These are phyloP conservation scores for Codiaeum variegatum DNA, from an alignment of 441 rosid species.

Conservation along the genomic window DNA sequence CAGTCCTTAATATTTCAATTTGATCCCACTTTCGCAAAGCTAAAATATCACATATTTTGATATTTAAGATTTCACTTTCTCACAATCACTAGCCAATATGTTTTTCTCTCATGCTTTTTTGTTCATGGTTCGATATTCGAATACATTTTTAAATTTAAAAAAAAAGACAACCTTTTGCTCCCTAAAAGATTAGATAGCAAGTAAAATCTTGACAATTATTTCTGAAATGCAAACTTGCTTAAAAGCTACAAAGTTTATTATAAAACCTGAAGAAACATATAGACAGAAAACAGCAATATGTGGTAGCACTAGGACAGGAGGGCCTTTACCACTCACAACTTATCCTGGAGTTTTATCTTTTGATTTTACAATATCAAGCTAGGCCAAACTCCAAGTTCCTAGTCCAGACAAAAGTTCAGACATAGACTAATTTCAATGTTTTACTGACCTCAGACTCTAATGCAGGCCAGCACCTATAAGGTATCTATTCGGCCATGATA, in stretches of 20 bases:
- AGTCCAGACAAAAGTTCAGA: background rate
- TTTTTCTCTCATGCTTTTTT: too few species aligned
- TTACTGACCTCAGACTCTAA: background rate
- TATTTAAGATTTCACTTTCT: too few species aligned
- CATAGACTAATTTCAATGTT: background rate
- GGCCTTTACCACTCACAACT: background rate
- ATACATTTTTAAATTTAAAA: too few species aligned
- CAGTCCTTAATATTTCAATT: too few species aligned
- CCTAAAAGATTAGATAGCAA: too few species aligned
- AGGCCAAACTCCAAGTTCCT: background rate
- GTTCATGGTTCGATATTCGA: too few species aligned
- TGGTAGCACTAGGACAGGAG: background rate
- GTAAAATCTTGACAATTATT: slow-evolving; percentile 6
- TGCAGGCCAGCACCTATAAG: background rate
- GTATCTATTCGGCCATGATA: background rate
- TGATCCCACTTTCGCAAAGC: too few species aligned
- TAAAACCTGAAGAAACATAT: background rate
- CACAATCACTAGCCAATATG: too few species aligned
- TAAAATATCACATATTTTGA: too few species aligned
- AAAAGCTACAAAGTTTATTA: background rate
- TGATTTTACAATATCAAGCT: background rate
- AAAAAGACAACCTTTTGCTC: too few species aligned
- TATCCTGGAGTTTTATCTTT: background rate
- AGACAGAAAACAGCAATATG: background rate
- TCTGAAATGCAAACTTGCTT: background rate